Percentiles rank a stretch among this genome's conserved stretches.
phyloP scores from a whole-genome alignment of 306 rosid genomes.

The Gillenia trifoliata region DNA sequence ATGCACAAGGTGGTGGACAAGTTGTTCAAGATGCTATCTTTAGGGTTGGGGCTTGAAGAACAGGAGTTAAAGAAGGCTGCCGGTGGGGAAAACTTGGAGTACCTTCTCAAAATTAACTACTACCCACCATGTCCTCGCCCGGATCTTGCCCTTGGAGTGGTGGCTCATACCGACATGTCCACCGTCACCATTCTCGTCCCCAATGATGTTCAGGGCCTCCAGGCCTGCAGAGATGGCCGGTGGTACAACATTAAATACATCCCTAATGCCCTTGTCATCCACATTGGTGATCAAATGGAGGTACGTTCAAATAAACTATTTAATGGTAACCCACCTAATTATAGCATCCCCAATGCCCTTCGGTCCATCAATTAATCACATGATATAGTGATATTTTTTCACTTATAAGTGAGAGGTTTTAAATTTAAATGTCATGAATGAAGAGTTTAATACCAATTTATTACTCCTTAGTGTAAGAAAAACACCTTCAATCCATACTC shows the following conservation, averaged over 20 bases:
- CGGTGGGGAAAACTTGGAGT: conserved; percentile 49
- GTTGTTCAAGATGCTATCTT: conserved; percentile 42
- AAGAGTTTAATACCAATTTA: too few species aligned
- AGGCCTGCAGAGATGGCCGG: conserved; percentile 50
- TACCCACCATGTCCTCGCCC: conserved; percentile 85
- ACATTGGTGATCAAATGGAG: conserved; percentile 59
- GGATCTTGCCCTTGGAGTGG: conserved; percentile 71
- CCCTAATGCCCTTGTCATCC: conserved; percentile 71
- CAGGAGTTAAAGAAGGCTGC: conserved; percentile 44
- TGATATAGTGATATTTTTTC: too few species aligned
- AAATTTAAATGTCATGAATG: too few species aligned
- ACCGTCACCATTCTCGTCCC: conserved; percentile 61
- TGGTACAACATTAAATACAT: conserved; percentile 71
- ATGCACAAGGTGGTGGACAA: conserved; percentile 48
- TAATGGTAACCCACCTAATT: too few species aligned
- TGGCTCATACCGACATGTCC: conserved; percentile 73
- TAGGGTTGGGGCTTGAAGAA: conserved; percentile 60
- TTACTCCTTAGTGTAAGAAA: too few species aligned
- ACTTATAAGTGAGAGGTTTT: too few species aligned
- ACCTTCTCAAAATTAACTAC: conserved; percentile 70
- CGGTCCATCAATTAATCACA: too few species aligned
- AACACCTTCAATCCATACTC: too few species aligned
- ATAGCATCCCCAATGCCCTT: too few species aligned
- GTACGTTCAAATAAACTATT: background rate
- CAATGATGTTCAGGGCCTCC: conserved; percentile 77